phyloP scores from a whole-genome alignment of 140 eudicot genomes.

The Ambrosia hybrid region DNA sequence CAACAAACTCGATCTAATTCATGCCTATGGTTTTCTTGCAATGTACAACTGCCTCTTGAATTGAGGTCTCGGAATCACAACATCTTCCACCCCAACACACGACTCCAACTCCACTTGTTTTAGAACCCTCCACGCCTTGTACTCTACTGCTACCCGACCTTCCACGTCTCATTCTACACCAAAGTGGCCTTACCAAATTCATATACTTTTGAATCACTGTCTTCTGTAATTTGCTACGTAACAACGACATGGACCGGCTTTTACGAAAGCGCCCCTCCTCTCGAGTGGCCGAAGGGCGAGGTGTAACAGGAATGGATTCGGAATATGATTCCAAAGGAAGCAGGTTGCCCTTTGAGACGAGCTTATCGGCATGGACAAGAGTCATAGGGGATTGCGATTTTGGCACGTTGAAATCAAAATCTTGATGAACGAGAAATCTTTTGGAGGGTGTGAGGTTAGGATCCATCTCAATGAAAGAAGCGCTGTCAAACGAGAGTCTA shows the following conservation, averaged over 20 bases:
- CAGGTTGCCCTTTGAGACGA: constrained; percentile 55
- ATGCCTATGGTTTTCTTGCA: constrained; percentile 40
- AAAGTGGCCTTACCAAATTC: constrained; percentile 52
- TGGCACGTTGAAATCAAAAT: constrained; percentile 57
- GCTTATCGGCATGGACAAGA: constrained; percentile 61
- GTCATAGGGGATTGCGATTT: constrained; percentile 32
- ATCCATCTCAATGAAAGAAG: constrained; percentile 93
- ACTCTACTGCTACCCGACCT: constrained; percentile 31
- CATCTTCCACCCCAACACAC: constrained; percentile 37
- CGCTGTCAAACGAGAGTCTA: constrained; percentile 50
- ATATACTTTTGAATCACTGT: constrained; percentile 51
- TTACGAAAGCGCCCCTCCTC: constrained; percentile 28
- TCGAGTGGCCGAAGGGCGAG: constrained; percentile 17
- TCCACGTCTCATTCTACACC: constrained; percentile 39
- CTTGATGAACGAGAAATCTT: constrained; percentile 57
- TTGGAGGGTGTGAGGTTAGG: constrained; percentile 80
- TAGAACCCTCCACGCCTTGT: constrained; percentile 42
- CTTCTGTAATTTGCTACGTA: constrained; percentile 52
- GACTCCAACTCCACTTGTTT: constrained; percentile 33
- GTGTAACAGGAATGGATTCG: constrained; percentile 11
- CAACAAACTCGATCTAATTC: constrained; percentile 14
- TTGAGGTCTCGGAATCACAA: constrained; percentile 45
- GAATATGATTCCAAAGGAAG: constrained; percentile 34
- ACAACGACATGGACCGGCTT: constrained; percentile 49
- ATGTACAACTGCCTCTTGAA: constrained; percentile 44